A percentile compares a stretch with the other conserved stretches of the same genome.
These are phyloP conservation scores for Bryoerythrophyllum caledonicum DNA, from an alignment of 225 moss, liverwort and hornwort species.

Conservation along the genomic window DNA sequence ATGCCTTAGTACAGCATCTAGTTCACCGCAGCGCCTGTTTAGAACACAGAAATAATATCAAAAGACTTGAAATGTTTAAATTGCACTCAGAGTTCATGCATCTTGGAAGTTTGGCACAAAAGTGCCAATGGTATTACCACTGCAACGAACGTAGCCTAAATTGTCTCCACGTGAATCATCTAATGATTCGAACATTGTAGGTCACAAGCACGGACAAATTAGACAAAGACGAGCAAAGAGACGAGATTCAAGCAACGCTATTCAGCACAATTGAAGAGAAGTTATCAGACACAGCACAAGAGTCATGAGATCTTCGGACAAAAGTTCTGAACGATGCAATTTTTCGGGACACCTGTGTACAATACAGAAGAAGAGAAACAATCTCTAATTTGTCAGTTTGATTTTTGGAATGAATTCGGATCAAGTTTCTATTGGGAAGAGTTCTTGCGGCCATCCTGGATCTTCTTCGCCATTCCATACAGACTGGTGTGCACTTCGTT, in stretches of 20 bases:
- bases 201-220: constrained; percentile 14
- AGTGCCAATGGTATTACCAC: not conserved
- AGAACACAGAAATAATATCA: too few species aligned
- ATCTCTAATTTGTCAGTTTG: not conserved
- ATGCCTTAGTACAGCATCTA: too few species aligned
- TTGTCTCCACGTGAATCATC: not conserved
- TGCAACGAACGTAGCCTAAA: too few species aligned
- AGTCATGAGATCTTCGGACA: constrained; percentile 8
- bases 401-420: not conserved
- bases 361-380: not conserved
- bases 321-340: not conserved
- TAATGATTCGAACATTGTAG: constrained; percentile 30
- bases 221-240: constrained; percentile 14
- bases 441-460: constrained; percentile 22
- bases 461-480: constrained; percentile 27
- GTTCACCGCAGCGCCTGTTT: too few species aligned
- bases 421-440: too few species aligned
- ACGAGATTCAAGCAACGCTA: constrained; percentile 37
- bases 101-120: not conserved
- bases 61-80: too few species aligned
- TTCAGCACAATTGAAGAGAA: constrained; percentile 32
- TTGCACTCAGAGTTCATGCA: too few species aligned
- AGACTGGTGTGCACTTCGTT: constrained; percentile 38
- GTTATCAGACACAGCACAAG: constrained; percentile 12
- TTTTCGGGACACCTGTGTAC: not conserved